Percentiles rank a stretch among this genome's conserved stretches.
phyloP scores from a whole-genome alignment of 2,329 filamentous ascomycete species.

The Macroventuria anomochaeta region DNA sequence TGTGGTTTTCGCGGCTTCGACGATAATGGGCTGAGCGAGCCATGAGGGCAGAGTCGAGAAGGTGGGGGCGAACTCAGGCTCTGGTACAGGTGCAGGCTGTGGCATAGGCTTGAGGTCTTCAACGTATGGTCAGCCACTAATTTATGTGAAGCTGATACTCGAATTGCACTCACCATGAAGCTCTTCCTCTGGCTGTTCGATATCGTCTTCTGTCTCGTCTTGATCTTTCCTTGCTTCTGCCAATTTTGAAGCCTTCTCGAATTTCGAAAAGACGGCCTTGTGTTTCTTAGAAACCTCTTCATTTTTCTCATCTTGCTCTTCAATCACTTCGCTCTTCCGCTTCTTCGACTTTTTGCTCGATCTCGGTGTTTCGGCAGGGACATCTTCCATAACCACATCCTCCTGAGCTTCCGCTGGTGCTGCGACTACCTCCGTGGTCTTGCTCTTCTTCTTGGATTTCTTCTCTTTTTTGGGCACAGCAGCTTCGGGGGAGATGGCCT shows the following conservation, averaged over 20 bases:
- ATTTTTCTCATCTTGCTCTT: slow-evolving; percentile 32
- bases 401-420: background rate
- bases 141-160: too few relatives aligned
- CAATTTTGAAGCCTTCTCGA: slow-evolving; percentile 49
- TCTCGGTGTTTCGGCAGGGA: slow-evolving; percentile 16
- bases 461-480: slow-evolving; percentile 22
- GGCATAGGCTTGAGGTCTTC: slow-evolving; percentile 78
- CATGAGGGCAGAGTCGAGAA: slow-evolving; percentile 82
- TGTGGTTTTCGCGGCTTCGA: slow-evolving; percentile 65
- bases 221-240: slow-evolving; percentile 29
- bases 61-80: slow-evolving; percentile 65
- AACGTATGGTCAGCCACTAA: background rate
- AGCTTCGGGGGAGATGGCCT: background rate
- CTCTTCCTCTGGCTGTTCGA: slow-evolving; percentile 51
- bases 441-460: slow-evolving; percentile 33
- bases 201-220: slow-evolving; percentile 36
- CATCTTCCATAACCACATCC: slow-evolving; percentile 16
- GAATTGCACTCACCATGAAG: slow-evolving; percentile 56
- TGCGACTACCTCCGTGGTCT: background rate
- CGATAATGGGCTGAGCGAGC: slow-evolving; percentile 77
- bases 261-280: slow-evolving; percentile 53
- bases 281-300: slow-evolving; percentile 46
- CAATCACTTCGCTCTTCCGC: slow-evolving; percentile 40
- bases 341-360: slow-evolving; percentile 45
- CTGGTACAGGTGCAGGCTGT: slow-evolving; percentile 71